phyloP scores from a whole-genome alignment of 495 filamentous ascomycete genomes.

The Xeromyces bisporus region DNA sequence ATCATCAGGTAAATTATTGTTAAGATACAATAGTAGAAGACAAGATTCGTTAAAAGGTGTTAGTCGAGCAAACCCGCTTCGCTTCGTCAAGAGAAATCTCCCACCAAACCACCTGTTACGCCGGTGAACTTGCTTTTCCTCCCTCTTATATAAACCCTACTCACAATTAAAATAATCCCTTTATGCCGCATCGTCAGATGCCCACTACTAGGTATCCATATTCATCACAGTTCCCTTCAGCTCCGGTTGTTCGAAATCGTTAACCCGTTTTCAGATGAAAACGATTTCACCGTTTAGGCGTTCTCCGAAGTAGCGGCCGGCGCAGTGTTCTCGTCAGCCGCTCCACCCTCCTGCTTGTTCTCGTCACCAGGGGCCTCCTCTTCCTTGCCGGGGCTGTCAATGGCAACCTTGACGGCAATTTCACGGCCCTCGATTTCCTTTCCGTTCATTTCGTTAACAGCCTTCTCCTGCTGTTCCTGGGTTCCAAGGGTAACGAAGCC shows the following conservation, averaged over 20 bases:
- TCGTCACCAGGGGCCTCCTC: conserved; percentile 30
- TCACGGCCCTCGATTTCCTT: conserved; percentile 96
- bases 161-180: conserved; percentile 8
- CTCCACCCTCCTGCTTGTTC: not conserved
- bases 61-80: conserved; percentile 5
- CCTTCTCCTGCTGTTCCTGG: conserved; percentile 93
- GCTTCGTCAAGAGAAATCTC: conserved; percentile 10
- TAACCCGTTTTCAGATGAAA: conserved; percentile 12
- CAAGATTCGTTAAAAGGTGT: conserved; percentile 22
- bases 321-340: conserved; percentile 15
- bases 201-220: conserved; percentile 7
- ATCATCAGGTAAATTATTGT: conserved; percentile 28
- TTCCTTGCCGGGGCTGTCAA: conserved; percentile 97
- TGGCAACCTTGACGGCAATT: conserved; percentile 98
- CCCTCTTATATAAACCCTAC: conserved; percentile 1
- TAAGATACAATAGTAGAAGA: conserved; percentile 31
- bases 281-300: conserved; percentile 17
- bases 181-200: conserved; percentile 1
- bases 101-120: conserved; percentile 10
- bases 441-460: conserved; percentile 94
- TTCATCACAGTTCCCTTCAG: conserved; percentile 1
- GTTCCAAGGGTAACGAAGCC: conserved; percentile 92
- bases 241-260: conserved; percentile 3
- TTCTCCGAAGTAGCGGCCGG: conserved; percentile 7
- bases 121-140: not conserved